These are phyloP conservation scores for Penicillium sp. DNA, from an alignment of 2,329 filamentous ascomycete species.

Conservation along the genomic window DNA sequence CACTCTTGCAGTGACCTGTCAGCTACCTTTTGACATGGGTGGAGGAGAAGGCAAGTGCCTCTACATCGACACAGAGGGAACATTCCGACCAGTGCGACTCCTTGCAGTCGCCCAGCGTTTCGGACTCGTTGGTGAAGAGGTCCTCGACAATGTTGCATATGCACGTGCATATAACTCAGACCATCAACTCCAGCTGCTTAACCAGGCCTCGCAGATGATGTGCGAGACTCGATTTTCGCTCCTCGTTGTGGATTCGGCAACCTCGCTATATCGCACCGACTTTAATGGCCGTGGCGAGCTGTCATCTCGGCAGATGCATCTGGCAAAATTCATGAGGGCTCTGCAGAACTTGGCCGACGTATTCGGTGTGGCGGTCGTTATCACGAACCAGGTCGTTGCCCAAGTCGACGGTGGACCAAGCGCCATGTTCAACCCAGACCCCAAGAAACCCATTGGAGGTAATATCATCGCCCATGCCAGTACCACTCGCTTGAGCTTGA, in stretches of 20 bases:
- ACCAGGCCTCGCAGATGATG: constrained; percentile 98
- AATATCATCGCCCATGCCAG: constrained; percentile 99
- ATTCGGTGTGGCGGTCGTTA: constrained; percentile 97
- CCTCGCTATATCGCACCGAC: constrained; percentile 90
- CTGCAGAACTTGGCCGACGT: constrained; percentile 58
- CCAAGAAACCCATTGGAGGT: constrained; percentile 97
- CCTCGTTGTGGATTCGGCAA: constrained; percentile 93
- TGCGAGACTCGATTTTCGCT: constrained; percentile 97
- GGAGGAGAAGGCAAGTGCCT: constrained; percentile 97
- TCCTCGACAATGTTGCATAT: constrained; percentile 97
- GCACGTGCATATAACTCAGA: constrained; percentile 98
- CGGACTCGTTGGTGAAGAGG: constrained; percentile 92
- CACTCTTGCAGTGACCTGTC: constrained; percentile 96
- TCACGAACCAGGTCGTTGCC: constrained; percentile 97
- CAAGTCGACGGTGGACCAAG: constrained; percentile 95
- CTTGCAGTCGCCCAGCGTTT: constrained; percentile 91
- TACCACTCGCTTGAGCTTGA: constrained; percentile 88
- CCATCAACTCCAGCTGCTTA: constrained; percentile 90
- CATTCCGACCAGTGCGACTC: constrained; percentile 86
- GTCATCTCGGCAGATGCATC: constrained; percentile 72
- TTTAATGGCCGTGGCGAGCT: constrained; percentile 96
- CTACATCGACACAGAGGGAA: constrained; percentile 98
- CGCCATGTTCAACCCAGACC: constrained; percentile 98
- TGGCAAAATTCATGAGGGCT: constrained; percentile 51
- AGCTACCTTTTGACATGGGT: constrained; percentile 97